phyloP scores from a whole-genome alignment of 1,139 yeast species.

The Suhomyces bribrorum region DNA sequence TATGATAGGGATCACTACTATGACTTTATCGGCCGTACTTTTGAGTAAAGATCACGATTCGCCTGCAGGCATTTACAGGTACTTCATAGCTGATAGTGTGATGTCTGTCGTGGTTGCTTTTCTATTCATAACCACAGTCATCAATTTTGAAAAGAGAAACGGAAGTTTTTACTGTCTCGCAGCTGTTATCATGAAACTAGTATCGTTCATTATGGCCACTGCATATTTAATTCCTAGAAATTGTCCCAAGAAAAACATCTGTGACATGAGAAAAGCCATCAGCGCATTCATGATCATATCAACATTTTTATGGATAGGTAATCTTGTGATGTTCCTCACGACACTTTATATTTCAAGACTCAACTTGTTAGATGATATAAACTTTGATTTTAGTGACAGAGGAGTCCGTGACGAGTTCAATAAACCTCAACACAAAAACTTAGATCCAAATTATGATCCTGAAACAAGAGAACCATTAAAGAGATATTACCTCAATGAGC shows the following conservation, averaged over 20 bases:
- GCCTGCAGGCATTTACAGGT: conserved; percentile 33
- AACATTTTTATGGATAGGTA: conserved; percentile 43
- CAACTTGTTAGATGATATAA: conserved; percentile 37
- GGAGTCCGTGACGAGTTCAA: conserved; percentile 19
- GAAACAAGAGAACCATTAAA: conserved; percentile 19
- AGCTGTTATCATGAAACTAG: conserved; percentile 35
- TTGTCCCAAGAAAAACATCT: conserved; percentile 25
- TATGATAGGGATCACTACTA: conserved; percentile 33
- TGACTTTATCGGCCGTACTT: conserved; percentile 32
- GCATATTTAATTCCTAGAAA: conserved; percentile 28
- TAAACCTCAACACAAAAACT: conserved; percentile 3
- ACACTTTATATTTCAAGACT: conserved; percentile 44
- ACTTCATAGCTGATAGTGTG: conserved; percentile 41
- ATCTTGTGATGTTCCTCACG: conserved; percentile 42
- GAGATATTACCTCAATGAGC: conserved; percentile 34
- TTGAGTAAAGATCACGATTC: conserved; percentile 26
- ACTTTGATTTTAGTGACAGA: conserved; percentile 34
- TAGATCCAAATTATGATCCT: conserved; percentile 8
- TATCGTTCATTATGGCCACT: conserved; percentile 34
- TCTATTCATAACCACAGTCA: conserved; percentile 35
- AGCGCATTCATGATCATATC: conserved; percentile 43
- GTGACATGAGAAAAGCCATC: conserved; percentile 38
- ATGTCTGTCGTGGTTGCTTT: conserved; percentile 37
- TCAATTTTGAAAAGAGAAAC: conserved; percentile 44
- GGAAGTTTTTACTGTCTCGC: conserved; percentile 46